phyloP scores from a whole-genome alignment of 2,329 filamentous ascomycete species.

The Botrytis pseudocinerea region DNA sequence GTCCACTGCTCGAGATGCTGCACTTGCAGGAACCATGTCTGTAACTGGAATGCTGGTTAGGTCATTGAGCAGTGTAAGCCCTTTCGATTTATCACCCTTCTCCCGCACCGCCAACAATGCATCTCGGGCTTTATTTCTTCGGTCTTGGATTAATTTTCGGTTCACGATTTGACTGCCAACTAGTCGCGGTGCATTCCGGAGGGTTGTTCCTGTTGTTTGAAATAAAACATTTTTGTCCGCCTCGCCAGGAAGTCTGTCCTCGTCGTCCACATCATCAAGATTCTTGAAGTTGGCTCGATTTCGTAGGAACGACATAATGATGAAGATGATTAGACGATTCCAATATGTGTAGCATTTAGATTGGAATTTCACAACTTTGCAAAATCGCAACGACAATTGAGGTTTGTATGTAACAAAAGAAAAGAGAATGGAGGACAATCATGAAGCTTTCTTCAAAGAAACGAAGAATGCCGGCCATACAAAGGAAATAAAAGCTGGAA shows the following conservation, averaged over 20 bases:
- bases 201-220: not conserved
- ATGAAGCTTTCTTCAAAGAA: constrained; percentile 16
- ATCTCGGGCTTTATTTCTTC: constrained; percentile 9
- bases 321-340: not conserved
- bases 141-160: not conserved
- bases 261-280: not conserved
- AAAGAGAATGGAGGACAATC: not conserved
- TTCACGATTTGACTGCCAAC: not conserved
- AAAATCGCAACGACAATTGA: not conserved
- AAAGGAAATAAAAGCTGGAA: constrained; percentile 17
- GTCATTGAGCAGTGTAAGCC: not conserved
- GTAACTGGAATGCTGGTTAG: constrained; percentile 2
- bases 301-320: constrained; percentile 6
- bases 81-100: not conserved
- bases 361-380: not conserved
- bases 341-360: not conserved
- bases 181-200: not conserved
- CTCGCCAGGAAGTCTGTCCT: not conserved
- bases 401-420: constrained; percentile 12
- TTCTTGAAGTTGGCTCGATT: not conserved
- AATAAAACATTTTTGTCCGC: constrained; percentile 1
- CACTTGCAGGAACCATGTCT: constrained; percentile 5
- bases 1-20: not conserved
- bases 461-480: constrained; percentile 13
- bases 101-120: not conserved